Conservation (phyloP, 257 asterid genomes). For the Verbascum thapsus region DNA sequence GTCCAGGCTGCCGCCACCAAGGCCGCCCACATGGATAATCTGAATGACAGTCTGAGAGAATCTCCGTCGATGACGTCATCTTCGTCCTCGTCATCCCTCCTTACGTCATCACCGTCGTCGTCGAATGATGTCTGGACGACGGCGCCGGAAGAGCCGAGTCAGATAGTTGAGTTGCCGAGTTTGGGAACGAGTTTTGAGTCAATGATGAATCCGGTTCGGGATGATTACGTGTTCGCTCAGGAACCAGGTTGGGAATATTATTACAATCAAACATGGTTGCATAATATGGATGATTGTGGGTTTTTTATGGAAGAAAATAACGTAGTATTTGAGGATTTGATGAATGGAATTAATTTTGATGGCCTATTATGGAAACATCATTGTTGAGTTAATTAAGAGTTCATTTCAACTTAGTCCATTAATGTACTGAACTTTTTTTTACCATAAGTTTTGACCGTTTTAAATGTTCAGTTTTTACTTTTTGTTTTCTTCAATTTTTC, state of each 20-base stretch:
- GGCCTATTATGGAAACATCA: constrained; percentile 49
- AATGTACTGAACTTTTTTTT: too few relatives aligned
- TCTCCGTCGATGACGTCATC: constrained; percentile 17
- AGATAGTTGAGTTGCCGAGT: constrained; percentile 72
- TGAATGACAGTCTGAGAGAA: neutral
- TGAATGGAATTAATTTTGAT: constrained; percentile 44
- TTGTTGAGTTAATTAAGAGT: constrained; percentile 7
- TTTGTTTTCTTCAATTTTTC: neutral
- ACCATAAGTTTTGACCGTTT: constrained; percentile 32
- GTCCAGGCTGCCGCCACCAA: constrained; percentile 76
- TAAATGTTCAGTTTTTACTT: constrained; percentile 1
- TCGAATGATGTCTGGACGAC: constrained; percentile 11
- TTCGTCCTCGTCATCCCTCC: constrained; percentile 22
- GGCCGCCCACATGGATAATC: constrained; percentile 67
- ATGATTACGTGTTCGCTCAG: constrained; percentile 35
- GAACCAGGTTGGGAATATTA: constrained; percentile 52
- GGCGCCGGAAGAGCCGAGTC: too few relatives aligned
- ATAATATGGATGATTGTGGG: constrained; percentile 44
- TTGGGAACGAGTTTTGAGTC: constrained; percentile 49
- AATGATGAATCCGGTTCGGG: constrained; percentile 29
- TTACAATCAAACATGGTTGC: constrained; percentile 41
- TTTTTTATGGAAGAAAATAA: constrained; percentile 46
- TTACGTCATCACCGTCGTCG: too few relatives aligned
- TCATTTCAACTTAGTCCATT: too few relatives aligned
- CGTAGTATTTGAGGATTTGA: constrained; percentile 35